Evolutionary conservation across 139 green algal species (phyloP).

Genomic region (Diplosphaera chodatii): DNA sequence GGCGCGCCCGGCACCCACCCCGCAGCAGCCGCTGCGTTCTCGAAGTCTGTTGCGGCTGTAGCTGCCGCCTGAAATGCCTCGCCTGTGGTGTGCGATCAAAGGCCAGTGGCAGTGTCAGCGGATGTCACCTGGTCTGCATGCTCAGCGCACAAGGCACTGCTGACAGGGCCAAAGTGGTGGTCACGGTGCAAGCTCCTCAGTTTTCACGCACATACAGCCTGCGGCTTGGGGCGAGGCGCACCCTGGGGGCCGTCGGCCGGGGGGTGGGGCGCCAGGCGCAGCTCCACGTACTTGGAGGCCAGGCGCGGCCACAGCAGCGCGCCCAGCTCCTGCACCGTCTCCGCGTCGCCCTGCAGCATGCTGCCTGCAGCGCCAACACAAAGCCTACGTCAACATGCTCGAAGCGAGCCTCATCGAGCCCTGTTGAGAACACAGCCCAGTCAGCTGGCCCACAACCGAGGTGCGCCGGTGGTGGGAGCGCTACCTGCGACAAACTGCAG

Average conservation of each 20-base stretch:
- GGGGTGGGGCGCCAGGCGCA: conserved; percentile 7
- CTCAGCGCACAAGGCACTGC: too few relatives aligned
- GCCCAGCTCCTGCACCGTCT: conserved; percentile 12
- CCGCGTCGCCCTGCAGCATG: neutral
- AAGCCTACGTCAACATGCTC: too few relatives aligned
- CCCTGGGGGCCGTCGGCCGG: neutral
- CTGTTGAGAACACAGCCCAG: too few relatives aligned
- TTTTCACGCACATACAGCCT: too few relatives aligned
- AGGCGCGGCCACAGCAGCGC: conserved; percentile 22
- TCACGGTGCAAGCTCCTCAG: too few relatives aligned
- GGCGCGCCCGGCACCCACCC: neutral
- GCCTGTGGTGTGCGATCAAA: neutral
- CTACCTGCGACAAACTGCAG: neutral
- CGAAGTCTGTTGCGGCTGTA: neutral
- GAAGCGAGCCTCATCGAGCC: too few relatives aligned
- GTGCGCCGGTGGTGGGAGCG: too few relatives aligned
- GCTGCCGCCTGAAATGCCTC: neutral
- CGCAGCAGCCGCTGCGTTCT: neutral
- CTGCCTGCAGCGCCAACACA: neutral
- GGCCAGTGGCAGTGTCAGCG: too few relatives aligned
- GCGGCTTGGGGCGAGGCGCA: too few relatives aligned
- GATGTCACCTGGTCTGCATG: too few relatives aligned
- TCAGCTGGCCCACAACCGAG: too few relatives aligned
- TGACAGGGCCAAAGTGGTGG: too few relatives aligned
- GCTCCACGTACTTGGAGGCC: conserved; percentile 15